phyloP scores from a whole-genome alignment of 495 filamentous ascomycete species.

The Pyronema domesticum region DNA sequence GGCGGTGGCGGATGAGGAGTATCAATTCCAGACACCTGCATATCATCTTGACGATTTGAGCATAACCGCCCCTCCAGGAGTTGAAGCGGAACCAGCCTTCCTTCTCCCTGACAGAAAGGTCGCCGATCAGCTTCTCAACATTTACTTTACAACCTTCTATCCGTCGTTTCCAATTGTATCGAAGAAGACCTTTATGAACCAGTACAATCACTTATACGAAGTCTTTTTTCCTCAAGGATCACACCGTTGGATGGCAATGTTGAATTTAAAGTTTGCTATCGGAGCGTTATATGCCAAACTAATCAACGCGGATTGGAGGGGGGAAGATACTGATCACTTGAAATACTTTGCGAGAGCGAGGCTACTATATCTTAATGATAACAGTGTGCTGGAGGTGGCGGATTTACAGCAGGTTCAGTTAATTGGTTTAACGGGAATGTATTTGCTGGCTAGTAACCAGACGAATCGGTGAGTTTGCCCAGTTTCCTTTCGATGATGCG shows the following conservation, averaged over 20 bases:
- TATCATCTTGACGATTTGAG: slow-evolving; percentile 41
- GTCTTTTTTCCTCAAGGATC: slow-evolving; percentile 30
- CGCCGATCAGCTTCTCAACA: slow-evolving; percentile 38
- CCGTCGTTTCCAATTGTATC: slow-evolving; percentile 43
- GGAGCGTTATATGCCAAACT: slow-evolving; percentile 35
- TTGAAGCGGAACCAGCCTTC: slow-evolving; percentile 30
- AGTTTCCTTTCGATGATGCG: neutral
- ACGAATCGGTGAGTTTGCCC: slow-evolving; percentile 36
- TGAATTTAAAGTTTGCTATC: slow-evolving; percentile 49
- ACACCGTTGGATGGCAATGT: slow-evolving; percentile 37
- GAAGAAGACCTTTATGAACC: slow-evolving; percentile 33
- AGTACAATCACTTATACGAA: slow-evolving; percentile 20
- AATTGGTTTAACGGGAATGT: slow-evolving; percentile 39
- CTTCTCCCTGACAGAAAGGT: slow-evolving; percentile 33
- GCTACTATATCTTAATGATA: slow-evolving; percentile 33
- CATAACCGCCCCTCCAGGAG: slow-evolving; percentile 27
- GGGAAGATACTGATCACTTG: slow-evolving; percentile 34
- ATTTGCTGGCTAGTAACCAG: slow-evolving; percentile 39
- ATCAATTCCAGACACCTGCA: slow-evolving; percentile 25
- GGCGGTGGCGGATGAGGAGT: slow-evolving; percentile 10
- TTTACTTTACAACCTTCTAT: slow-evolving; percentile 43
- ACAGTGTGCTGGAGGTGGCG: slow-evolving; percentile 35
- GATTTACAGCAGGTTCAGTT: slow-evolving; percentile 43
- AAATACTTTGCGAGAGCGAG: slow-evolving; percentile 40
- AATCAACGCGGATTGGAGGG: slow-evolving; percentile 28